Percentiles rank a stretch among this genome's conserved stretches.
Evolutionary conservation across 78 protist species (phyloP).

Genomic region (Creolimax fragrantissima): DNA sequence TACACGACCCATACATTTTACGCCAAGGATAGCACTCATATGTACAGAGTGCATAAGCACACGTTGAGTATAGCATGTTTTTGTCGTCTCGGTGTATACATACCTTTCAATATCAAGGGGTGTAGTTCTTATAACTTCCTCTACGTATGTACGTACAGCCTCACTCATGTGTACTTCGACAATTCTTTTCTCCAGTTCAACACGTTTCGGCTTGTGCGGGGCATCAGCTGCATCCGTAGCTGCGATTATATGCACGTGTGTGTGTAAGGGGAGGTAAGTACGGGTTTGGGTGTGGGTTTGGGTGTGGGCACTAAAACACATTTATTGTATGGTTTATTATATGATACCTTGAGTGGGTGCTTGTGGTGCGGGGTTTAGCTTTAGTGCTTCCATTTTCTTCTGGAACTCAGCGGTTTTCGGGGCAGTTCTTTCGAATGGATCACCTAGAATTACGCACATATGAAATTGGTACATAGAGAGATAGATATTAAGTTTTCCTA

Average conservation of each 20-base stretch:
- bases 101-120: not conserved
- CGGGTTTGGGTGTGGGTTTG: not conserved
- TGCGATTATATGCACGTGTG: not conserved
- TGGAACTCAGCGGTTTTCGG: slow-evolving; percentile 1
- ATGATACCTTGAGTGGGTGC: not conserved
- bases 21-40: too few species aligned
- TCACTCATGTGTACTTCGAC: not conserved
- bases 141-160: not conserved
- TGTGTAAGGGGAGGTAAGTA: not conserved
- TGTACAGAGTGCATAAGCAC: too few species aligned
- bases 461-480: too few species aligned
- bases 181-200: not conserved
- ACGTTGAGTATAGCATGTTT: too few species aligned
- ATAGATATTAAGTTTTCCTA: too few species aligned
- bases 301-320: too few species aligned
- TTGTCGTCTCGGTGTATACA: too few species aligned
- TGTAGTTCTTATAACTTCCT: not conserved
- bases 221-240: not conserved
- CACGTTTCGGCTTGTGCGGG: not conserved
- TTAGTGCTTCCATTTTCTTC: not conserved
- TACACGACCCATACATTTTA: not conserved
- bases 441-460: too few species aligned
- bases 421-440: not conserved
- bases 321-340: too few species aligned
- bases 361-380: not conserved